Conservation (phyloP, 495 filamentous ascomycete genomes). For the Xylaria scruposa region DNA sequence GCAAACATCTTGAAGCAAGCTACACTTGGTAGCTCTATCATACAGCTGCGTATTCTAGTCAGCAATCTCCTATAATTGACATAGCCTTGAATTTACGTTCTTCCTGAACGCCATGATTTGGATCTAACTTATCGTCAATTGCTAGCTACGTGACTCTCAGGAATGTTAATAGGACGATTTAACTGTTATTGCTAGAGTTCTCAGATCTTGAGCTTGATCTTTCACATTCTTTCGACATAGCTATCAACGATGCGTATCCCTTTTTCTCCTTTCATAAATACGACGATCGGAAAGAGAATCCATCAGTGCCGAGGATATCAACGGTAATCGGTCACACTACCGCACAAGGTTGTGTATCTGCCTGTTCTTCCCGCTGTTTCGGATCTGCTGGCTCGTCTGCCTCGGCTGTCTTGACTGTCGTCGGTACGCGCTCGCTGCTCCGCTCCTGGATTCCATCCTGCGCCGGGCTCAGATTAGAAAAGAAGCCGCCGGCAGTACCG, state of each 20-base stretch:
- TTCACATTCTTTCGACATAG: not conserved
- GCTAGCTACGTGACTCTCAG: not conserved
- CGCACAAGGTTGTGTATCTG: not conserved
- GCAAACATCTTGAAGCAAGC: not conserved
- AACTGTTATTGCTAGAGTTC: not conserved
- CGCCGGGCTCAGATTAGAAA: not conserved
- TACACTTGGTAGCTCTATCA: not conserved
- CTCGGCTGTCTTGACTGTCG: not conserved
- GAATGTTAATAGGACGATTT: not conserved
- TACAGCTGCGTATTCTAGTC: constrained; percentile 19
- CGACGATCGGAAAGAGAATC: not conserved
- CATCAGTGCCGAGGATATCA: not conserved
- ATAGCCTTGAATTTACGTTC: not conserved
- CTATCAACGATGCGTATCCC: not conserved
- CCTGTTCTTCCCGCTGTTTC: not conserved
- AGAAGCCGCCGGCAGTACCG: constrained; percentile 7
- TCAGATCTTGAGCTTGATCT: not conserved
- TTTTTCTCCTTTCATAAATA: not conserved
- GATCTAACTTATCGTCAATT: not conserved
- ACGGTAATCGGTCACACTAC: not conserved
- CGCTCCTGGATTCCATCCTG: not conserved
- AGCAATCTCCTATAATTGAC: constrained; percentile 20
- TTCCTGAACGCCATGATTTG: not conserved
- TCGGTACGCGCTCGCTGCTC: not conserved
- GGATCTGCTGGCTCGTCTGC: not conserved